These are phyloP conservation scores for Cordyceps javanica DNA, from an alignment of 2,329 filamentous ascomycete species.

Conservation along the genomic window DNA sequence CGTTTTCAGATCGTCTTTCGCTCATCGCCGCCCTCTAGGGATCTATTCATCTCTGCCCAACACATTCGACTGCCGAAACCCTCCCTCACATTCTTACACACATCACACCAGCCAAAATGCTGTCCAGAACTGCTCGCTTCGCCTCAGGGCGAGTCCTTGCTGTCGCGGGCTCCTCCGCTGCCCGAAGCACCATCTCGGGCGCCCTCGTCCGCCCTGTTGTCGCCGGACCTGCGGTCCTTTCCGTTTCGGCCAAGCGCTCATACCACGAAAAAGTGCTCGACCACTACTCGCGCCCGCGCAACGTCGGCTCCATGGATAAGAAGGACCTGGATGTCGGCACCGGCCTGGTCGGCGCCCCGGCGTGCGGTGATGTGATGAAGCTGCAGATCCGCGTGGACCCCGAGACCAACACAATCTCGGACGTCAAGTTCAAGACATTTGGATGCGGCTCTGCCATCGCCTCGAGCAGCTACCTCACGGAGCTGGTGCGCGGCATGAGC, in stretches of 20 bases:
- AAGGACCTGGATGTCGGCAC: slow-evolving; percentile 78
- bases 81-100: neutral
- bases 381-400: slow-evolving; percentile 76
- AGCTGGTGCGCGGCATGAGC: slow-evolving; percentile 90
- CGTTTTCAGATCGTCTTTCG: slow-evolving; percentile 9
- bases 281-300: slow-evolving; percentile 48
- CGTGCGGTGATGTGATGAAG: slow-evolving; percentile 91
- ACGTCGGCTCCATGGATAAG: slow-evolving; percentile 59
- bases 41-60: slow-evolving; percentile 4
- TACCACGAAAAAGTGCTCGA: slow-evolving; percentile 50
- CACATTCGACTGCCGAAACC: slow-evolving; percentile 5
- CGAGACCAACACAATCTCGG: slow-evolving; percentile 78
- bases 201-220: slow-evolving; percentile 34
- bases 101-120: slow-evolving; percentile 30
- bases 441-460: slow-evolving; percentile 94
- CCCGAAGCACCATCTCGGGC: slow-evolving; percentile 16
- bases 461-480: slow-evolving; percentile 91
- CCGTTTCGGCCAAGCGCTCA: slow-evolving; percentile 36
- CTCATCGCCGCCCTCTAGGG: slow-evolving; percentile 12
- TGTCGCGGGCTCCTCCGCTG: slow-evolving; percentile 30
- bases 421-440: slow-evolving; percentile 98
- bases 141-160: slow-evolving; percentile 38
- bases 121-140: slow-evolving; percentile 40
- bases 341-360: slow-evolving; percentile 82
- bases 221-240: slow-evolving; percentile 33